Conservation (phyloP, 23 red algal genomes). For the Gracilaria gracilis region DNA sequence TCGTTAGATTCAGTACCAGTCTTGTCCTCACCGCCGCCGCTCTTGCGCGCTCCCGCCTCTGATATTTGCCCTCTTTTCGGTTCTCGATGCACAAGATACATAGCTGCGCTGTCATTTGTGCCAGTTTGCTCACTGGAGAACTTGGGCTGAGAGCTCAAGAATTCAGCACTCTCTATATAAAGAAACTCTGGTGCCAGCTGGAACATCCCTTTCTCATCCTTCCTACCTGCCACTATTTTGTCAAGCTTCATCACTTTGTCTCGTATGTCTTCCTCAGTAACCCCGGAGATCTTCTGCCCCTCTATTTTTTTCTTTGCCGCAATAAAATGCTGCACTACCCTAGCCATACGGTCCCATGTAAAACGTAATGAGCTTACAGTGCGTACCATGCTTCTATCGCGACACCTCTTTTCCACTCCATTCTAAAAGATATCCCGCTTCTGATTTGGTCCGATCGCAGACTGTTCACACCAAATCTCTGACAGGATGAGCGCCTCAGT, state of each 20-base stretch:
- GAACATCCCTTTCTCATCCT: not conserved
- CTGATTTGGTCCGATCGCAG: not conserved
- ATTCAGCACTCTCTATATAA: slow-evolving; percentile 16
- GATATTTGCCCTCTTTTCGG: not conserved
- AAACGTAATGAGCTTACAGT: not conserved
- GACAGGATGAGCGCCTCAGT: no score
- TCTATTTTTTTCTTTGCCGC: slow-evolving; percentile 14
- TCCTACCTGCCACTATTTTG: not conserved
- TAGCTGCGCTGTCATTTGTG: not conserved
- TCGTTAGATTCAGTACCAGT: not conserved
- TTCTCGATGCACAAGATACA: not conserved
- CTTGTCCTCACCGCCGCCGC: not conserved
- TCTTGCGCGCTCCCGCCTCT: no score
- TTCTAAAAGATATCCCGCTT: no score
- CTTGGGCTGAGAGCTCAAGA: not conserved
- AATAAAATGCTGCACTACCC: not conserved
- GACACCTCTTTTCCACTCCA: not conserved
- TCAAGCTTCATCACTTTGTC: slow-evolving; percentile 9
- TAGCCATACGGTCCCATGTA: slow-evolving; percentile 5
- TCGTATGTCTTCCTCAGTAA: not conserved
- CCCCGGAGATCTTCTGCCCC: slow-evolving; percentile 7
- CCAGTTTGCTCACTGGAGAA: slow-evolving; percentile 6
- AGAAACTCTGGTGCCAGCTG: slow-evolving; percentile 16
- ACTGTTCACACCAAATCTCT: slow-evolving; percentile 37
- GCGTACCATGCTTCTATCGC: not conserved